Conservation (phyloP, 2,329 filamentous ascomycete genomes). For the Plenodomus biglobosus region DNA sequence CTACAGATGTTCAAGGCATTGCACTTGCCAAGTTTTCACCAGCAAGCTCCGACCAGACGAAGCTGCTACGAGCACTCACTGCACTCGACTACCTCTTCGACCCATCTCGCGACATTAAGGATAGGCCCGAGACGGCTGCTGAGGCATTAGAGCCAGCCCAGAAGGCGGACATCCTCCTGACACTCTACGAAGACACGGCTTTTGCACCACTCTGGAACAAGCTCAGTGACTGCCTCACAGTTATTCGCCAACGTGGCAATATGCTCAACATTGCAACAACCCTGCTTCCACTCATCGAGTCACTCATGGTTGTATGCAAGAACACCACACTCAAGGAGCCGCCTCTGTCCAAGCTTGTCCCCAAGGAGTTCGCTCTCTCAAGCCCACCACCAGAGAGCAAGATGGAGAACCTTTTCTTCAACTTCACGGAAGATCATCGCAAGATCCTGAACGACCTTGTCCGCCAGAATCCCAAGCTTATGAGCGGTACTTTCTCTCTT, state of each 20-base stretch:
- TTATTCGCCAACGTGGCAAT: conserved; percentile 87
- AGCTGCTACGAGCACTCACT: conserved; percentile 86
- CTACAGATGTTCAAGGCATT: conserved; percentile 93
- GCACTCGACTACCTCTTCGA: conserved; percentile 96
- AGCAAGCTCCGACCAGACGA: conserved; percentile 93
- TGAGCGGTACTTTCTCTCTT: conserved; percentile 96
- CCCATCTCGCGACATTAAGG: conserved; percentile 64
- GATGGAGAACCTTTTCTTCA: conserved; percentile 92
- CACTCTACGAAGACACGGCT: conserved; percentile 85
- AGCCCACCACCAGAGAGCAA: conserved; percentile 77
- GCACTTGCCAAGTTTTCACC: conserved; percentile 95
- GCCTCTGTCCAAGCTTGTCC: conserved; percentile 45
- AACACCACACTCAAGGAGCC: conserved; percentile 82
- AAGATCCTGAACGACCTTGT: conserved; percentile 98
- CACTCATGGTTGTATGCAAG: conserved; percentile 98
- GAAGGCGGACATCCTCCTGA: conserved; percentile 82
- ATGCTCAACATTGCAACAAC: conserved; percentile 98
- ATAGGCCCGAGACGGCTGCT: conserved; percentile 46
- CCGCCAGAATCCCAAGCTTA: conserved; percentile 93
- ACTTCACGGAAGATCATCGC: conserved; percentile 94
- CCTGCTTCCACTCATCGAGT: conserved; percentile 88
- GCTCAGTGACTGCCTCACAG: conserved; percentile 81
- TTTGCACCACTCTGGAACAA: conserved; percentile 92
- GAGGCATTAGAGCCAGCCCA: conserved; percentile 61
- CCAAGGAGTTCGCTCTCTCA: conserved; percentile 70